Percentiles rank a stretch among this genome's conserved stretches.
These are phyloP conservation scores for Nicotiana knightiana DNA, from an alignment of 257 asterid genomes.

Conservation along the genomic window DNA sequence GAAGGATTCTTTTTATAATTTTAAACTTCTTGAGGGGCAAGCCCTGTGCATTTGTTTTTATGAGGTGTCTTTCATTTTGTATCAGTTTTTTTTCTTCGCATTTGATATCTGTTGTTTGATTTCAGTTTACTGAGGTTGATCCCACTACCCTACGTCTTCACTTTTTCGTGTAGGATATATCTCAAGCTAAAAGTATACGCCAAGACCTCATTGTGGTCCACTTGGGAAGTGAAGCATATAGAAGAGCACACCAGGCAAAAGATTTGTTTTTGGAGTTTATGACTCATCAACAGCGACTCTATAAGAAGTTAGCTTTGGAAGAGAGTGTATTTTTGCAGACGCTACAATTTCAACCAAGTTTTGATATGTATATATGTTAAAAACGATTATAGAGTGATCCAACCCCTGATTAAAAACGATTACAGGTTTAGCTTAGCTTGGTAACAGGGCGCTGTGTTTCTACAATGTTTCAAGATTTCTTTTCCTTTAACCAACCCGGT, in stretches of 20 bases:
- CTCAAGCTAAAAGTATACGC: neutral
- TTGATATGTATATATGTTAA: neutral
- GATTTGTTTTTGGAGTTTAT: neutral
- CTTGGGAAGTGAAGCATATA: constrained; percentile 27
- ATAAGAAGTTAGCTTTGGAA: constrained; percentile 8
- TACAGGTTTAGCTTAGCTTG: neutral
- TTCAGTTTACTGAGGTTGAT: neutral
- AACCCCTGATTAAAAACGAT: too few relatives aligned
- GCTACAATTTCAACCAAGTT: neutral
- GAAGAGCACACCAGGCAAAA: constrained; percentile 6
- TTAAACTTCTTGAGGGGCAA: neutral
- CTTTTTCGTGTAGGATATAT: constrained; percentile 6
- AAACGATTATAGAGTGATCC: neutral
- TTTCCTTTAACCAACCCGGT: neutral
- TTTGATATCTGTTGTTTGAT: neutral
- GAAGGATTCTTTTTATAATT: neutral
- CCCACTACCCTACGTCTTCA: too few relatives aligned
- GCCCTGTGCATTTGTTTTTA: neutral
- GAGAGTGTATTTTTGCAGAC: neutral
- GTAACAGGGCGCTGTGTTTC: neutral
- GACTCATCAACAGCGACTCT: neutral
- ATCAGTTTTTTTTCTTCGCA: neutral
- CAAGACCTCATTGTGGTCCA: constrained; percentile 18
- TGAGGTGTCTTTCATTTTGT: neutral
- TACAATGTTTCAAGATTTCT: neutral